A percentile compares a stretch with the other conserved stretches of the same genome.
Conservation (phyloP, 2,329 filamentous ascomycete genomes). For the Xylaria sp. region DNA sequence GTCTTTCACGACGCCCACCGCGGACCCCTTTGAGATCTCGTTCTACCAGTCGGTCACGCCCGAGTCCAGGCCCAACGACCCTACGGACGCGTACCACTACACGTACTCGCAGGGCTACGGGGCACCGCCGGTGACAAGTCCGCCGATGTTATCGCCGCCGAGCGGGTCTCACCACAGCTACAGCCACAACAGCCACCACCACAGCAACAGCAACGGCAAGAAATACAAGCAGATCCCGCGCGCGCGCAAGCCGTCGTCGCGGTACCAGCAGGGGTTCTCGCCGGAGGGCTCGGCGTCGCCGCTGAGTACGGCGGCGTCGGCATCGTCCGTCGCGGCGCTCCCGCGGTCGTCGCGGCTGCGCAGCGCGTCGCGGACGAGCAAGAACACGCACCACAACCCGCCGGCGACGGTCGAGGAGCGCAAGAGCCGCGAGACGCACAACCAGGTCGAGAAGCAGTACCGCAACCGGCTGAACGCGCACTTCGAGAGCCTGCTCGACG, state of each 20-base stretch:
- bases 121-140: constrained; percentile 20
- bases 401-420: constrained; percentile 38
- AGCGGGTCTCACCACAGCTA: constrained; percentile 19
- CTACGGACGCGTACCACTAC: constrained; percentile 29
- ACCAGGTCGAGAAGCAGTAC: constrained; percentile 53
- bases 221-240: constrained; percentile 25
- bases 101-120: constrained; percentile 31
- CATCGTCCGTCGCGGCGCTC: too few relatives aligned
- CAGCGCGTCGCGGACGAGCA: constrained; percentile 39
- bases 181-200: too few relatives aligned
- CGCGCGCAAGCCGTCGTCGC: constrained; percentile 21
- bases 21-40: constrained; percentile 31
- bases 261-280: constrained; percentile 22
- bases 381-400: constrained; percentile 41
- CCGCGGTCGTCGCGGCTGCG: constrained; percentile 38
- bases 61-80: constrained; percentile 25
- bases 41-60: constrained; percentile 28
- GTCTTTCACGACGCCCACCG: constrained; percentile 26
- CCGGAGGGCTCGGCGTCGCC: constrained; percentile 25
- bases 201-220: too few relatives aligned
- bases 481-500: constrained; percentile 47
- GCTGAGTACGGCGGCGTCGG: constrained; percentile 24
- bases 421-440: constrained; percentile 43
- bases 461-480: constrained; percentile 50
- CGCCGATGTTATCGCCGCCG: constrained; percentile 24